phyloP scores from a whole-genome alignment of 306 rosid genomes.

The Mimosa bimucronata region DNA sequence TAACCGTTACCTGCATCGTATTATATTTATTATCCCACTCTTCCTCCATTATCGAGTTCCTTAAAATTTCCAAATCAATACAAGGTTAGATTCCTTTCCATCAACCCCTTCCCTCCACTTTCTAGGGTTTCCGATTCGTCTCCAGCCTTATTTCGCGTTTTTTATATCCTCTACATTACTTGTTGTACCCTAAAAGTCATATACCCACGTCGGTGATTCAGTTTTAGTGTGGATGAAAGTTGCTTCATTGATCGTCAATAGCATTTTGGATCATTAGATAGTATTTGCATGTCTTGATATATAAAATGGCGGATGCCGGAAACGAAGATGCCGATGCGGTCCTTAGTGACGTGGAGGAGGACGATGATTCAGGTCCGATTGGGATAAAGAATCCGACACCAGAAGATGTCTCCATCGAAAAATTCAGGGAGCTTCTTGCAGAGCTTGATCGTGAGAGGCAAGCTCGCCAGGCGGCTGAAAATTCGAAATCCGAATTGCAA shows the following conservation, averaged over 20 bases:
- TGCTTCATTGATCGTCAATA: slow-evolving; percentile 38
- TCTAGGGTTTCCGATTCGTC: slow-evolving; percentile 46
- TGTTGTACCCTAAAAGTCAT: neutral
- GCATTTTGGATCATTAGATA: slow-evolving; percentile 1
- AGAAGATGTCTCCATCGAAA: slow-evolving; percentile 70
- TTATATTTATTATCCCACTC: neutral
- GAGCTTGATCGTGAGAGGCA: slow-evolving; percentile 93
- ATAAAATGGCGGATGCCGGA: slow-evolving; percentile 67
- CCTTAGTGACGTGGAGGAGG: slow-evolving; percentile 94
- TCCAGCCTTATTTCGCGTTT: neutral
- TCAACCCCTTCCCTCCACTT: slow-evolving; percentile 21
- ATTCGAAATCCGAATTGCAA: slow-evolving; percentile 68
- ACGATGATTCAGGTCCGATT: slow-evolving; percentile 64
- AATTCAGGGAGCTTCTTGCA: slow-evolving; percentile 60
- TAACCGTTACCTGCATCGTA: neutral
- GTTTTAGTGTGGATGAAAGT: slow-evolving; percentile 12
- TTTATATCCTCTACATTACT: neutral
- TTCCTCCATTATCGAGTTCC: neutral
- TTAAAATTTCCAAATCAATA: neutral
- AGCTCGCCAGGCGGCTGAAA: slow-evolving; percentile 77
- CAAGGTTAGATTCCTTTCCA: neutral
- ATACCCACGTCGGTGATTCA: neutral
- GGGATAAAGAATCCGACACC: slow-evolving; percentile 39
- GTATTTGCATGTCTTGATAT: slow-evolving; percentile 14
- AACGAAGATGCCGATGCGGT: slow-evolving; percentile 78